Evolutionary conservation across 2,329 filamentous ascomycete species (phyloP).

Genomic region (Diplodia scrobiculata): DNA sequence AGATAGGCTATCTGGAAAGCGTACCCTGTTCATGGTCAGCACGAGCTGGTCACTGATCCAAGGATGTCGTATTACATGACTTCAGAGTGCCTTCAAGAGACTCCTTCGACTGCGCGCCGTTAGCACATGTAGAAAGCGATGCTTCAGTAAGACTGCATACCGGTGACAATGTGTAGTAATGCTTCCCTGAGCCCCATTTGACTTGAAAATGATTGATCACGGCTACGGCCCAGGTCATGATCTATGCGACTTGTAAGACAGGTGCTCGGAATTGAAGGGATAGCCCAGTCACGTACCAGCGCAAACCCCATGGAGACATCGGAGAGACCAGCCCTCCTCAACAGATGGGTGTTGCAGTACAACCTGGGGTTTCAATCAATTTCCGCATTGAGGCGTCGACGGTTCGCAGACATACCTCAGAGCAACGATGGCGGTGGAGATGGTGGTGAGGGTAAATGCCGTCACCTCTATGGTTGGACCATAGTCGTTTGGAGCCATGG

Average conservation of each 20-base stretch:
- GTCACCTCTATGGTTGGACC: constrained; percentile 14
- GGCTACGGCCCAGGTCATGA: constrained; percentile 43
- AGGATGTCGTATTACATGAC: constrained; percentile 27
- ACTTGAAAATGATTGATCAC: constrained; percentile 44
- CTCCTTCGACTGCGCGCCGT: neutral
- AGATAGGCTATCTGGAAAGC: constrained; percentile 39
- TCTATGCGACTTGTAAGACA: constrained; percentile 31
- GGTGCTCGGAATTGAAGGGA: neutral
- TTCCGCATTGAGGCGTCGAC: neutral
- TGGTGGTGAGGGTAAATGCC: constrained; percentile 16
- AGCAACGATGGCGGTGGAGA: constrained; percentile 23
- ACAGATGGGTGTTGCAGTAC: constrained; percentile 23
- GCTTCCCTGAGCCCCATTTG: constrained; percentile 37
- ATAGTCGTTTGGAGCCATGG: constrained; percentile 18
- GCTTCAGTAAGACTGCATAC: neutral
- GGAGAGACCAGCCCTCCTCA: constrained; percentile 24
- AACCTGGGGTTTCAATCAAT: neutral
- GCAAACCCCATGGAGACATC: constrained; percentile 13
- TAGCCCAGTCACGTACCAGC: neutral
- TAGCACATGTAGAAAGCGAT: neutral
- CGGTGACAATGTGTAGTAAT: constrained; percentile 29
- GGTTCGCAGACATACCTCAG: constrained; percentile 9
- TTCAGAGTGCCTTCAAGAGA: constrained; percentile 30
- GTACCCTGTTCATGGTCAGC: constrained; percentile 31
- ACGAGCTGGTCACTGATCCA: neutral